These are phyloP conservation scores for Citrus medica DNA, from an alignment of 345 rosid species.

Conservation along the genomic window DNA sequence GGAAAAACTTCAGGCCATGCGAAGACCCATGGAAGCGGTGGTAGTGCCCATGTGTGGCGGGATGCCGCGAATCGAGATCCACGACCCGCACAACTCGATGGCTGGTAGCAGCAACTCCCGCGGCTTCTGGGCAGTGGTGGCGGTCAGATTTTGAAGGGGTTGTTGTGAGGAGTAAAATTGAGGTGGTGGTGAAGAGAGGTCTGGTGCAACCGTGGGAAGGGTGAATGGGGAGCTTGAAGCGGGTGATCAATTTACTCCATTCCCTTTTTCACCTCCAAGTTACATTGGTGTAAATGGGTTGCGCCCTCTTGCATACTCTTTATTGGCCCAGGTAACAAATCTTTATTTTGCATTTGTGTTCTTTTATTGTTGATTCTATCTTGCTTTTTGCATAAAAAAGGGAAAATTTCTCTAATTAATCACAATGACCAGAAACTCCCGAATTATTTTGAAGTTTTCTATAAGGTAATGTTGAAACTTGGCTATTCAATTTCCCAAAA, in stretches of 20 bases:
- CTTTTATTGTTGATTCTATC: neutral
- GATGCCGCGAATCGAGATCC: too few relatives aligned
- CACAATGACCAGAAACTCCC: neutral
- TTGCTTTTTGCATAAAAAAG: too few relatives aligned
- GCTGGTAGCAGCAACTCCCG: too few relatives aligned
- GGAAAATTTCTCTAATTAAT: neutral
- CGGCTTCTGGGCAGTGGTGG: too few relatives aligned
- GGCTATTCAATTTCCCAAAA: neutral
- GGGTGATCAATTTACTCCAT: conserved; percentile 28
- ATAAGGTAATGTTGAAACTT: neutral
- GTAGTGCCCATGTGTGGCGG: too few relatives aligned
- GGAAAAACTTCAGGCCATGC: too few relatives aligned
- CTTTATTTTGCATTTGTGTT: conserved; percentile 1
- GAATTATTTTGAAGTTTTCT: neutral
- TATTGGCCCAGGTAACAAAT: conserved; percentile 50
- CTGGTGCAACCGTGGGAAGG: conserved; percentile 58
- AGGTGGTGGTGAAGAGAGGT: too few relatives aligned
- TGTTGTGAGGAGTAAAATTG: too few relatives aligned
- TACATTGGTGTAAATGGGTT: conserved; percentile 76
- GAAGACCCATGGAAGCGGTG: too few relatives aligned
- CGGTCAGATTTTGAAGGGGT: too few relatives aligned
- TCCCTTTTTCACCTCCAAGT: conserved; percentile 54
- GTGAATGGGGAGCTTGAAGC: neutral
- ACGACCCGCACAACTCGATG: too few relatives aligned
- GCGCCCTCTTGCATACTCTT: conserved; percentile 80